Percentiles rank a stretch among this genome's conserved stretches.
phyloP scores from a whole-genome alignment of 768 basidiomycete genomes.

The Atractiella rhizophila region DNA sequence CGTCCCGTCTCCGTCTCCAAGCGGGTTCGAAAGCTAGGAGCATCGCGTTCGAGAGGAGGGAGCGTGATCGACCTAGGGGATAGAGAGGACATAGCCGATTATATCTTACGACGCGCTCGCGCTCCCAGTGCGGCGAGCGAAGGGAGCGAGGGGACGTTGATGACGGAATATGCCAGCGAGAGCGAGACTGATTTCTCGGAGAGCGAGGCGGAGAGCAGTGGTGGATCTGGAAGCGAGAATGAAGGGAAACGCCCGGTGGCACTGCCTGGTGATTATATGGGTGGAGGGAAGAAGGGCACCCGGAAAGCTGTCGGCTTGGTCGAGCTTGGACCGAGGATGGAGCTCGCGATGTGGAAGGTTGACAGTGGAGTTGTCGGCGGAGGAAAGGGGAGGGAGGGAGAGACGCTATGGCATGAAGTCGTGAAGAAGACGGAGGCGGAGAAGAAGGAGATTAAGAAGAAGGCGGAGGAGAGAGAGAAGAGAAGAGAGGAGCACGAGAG shows the following conservation, averaged over 20 bases:
- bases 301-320: constrained; percentile 57
- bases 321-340: constrained; percentile 88
- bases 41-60: constrained; percentile 22
- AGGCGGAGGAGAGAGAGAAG: constrained; percentile 74
- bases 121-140: no score
- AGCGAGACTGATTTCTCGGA: constrained; percentile 25
- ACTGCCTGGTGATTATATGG: constrained; percentile 78
- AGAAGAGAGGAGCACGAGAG: constrained; percentile 42
- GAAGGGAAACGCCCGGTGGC: constrained; percentile 38
- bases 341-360: constrained; percentile 75
- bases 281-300: constrained; percentile 50
- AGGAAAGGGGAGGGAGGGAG: constrained; percentile 74
- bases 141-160: constrained; percentile 23
- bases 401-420: constrained; percentile 80
- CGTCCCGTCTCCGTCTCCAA: constrained; percentile 81
- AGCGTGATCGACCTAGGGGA: constrained; percentile 49
- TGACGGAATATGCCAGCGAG: constrained; percentile 27
- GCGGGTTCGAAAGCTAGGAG: constrained; percentile 69
- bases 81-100: constrained; percentile 87
- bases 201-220: constrained; percentile 45
- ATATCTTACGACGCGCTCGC: constrained; percentile 51
- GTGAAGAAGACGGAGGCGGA: constrained; percentile 43
- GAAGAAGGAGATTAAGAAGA: constrained; percentile 53
- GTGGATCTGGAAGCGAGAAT: constrained; percentile 38
- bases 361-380: constrained; percentile 81